Conservation (phyloP, 73 alveolate genomes). For the Blepharisma japonicum region DNA sequence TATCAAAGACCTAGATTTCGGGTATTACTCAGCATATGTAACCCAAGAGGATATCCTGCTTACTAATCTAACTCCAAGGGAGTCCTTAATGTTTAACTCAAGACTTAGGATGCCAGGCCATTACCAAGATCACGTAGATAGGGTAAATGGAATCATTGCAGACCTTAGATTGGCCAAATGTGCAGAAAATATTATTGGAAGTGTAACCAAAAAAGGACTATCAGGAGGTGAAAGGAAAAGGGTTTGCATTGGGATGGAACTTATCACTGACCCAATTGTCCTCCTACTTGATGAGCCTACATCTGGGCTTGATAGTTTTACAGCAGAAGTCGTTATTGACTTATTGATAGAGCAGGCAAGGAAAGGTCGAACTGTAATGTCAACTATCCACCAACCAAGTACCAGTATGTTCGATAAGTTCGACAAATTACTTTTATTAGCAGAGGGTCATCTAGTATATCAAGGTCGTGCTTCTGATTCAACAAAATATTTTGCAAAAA, state of each 20-base stretch:
- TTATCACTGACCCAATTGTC: slow-evolving; percentile 49
- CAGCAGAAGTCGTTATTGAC: slow-evolving; percentile 42
- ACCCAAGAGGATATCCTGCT: slow-evolving; percentile 72
- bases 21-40: slow-evolving; percentile 50
- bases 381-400: slow-evolving; percentile 66
- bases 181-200: slow-evolving; percentile 49
- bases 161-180: slow-evolving; percentile 53
- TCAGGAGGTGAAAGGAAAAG: slow-evolving; percentile 63
- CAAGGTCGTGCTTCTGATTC: slow-evolving; percentile 35
- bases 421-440: slow-evolving; percentile 52
- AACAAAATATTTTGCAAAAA: slow-evolving; percentile 30
- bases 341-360: slow-evolving; percentile 29
- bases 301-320: slow-evolving; percentile 49
- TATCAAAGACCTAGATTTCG: slow-evolving; percentile 30
- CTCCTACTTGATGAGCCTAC: slow-evolving; percentile 61
- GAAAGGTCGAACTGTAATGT: slow-evolving; percentile 55
- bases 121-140: neutral
- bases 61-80: slow-evolving; percentile 54
- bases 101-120: slow-evolving; percentile 32
- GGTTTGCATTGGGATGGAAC: slow-evolving; percentile 56
- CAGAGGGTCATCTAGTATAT: slow-evolving; percentile 54
- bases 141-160: slow-evolving; percentile 46
- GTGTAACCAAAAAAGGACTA: slow-evolving; percentile 41
- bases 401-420: slow-evolving; percentile 50
- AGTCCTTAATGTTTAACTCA: slow-evolving; percentile 64